Evolutionary conservation across 306 rosid species (phyloP).

Genomic region (Cicer arietinum): DNA sequence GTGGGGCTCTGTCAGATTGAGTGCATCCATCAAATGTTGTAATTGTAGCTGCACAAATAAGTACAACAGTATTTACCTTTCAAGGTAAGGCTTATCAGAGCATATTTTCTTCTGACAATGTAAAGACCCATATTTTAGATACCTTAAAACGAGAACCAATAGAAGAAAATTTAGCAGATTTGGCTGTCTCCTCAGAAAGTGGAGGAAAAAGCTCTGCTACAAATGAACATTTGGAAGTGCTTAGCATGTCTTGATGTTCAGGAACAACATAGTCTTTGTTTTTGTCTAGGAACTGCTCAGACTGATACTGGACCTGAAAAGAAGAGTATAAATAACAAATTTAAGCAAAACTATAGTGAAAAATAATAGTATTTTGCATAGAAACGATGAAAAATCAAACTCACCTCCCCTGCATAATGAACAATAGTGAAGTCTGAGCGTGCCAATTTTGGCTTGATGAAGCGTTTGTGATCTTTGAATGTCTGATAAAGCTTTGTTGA

Average conservation of each 20-base stretch:
- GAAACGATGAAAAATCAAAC: slow-evolving; percentile 47
- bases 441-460: slow-evolving; percentile 89
- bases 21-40: slow-evolving; percentile 90
- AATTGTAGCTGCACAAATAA: slow-evolving; percentile 78
- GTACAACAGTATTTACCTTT: slow-evolving; percentile 46
- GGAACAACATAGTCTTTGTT: slow-evolving; percentile 96
- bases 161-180: slow-evolving; percentile 88
- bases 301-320: slow-evolving; percentile 89
- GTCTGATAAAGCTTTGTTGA: slow-evolving; percentile 85
- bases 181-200: slow-evolving; percentile 76
- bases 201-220: slow-evolving; percentile 84
- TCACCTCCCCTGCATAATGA: slow-evolving; percentile 95
- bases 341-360: slow-evolving; percentile 31
- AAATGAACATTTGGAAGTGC: slow-evolving; percentile 82
- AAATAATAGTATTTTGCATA: slow-evolving; percentile 32
- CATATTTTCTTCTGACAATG: slow-evolving; percentile 40
- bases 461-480: slow-evolving; percentile 85
- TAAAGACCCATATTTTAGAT: slow-evolving; percentile 42
- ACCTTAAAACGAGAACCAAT: slow-evolving; percentile 96
- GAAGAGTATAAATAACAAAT: slow-evolving; percentile 39
- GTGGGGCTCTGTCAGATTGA: slow-evolving; percentile 81
- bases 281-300: slow-evolving; percentile 87
- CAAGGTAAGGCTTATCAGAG: slow-evolving; percentile 40
- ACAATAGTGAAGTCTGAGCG: slow-evolving; percentile 81
- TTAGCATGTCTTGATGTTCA: slow-evolving; percentile 91